Conservation (phyloP, 169 alveolate species). For the Amoebophrya sp. region DNA sequence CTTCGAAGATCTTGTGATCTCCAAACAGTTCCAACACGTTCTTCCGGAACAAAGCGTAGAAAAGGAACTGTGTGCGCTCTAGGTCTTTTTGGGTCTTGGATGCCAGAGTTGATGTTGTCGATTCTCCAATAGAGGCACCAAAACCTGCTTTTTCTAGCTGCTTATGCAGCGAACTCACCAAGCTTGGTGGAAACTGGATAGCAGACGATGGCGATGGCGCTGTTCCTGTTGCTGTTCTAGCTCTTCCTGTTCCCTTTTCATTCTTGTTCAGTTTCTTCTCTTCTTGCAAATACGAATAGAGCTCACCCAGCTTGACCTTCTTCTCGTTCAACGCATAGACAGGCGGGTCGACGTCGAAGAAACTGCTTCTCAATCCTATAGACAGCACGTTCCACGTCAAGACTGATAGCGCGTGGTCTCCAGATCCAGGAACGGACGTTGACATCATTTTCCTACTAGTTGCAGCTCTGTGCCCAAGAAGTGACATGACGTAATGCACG, state of each 20-base stretch:
- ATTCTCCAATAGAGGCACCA: too few relatives aligned
- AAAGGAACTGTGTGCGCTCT: neutral
- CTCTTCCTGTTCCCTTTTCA: neutral
- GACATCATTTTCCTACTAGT: too few relatives aligned
- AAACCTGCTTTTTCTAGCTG: neutral
- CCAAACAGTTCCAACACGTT: neutral
- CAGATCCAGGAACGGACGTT: too few relatives aligned
- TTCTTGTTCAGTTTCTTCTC: neutral
- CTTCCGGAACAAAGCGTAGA: neutral
- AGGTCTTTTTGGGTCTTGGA: neutral
- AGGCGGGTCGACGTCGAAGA: neutral
- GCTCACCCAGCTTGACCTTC: neutral
- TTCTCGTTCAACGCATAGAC: neutral
- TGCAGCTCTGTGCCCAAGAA: too few relatives aligned
- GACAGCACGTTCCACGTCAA: slow-evolving; percentile 18
- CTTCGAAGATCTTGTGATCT: neutral
- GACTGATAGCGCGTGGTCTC: neutral
- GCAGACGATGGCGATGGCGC: neutral
- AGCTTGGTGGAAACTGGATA: neutral
- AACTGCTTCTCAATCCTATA: neutral
- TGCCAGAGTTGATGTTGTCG: too few relatives aligned
- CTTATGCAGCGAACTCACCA: neutral
- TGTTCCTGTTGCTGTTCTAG: neutral
- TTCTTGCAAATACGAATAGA: neutral
- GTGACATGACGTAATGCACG: too few relatives aligned